Percentiles rank a stretch among this genome's conserved stretches.
phyloP scores from a whole-genome alignment of 305 asterid species.

The Fraxinus dipetala region DNA sequence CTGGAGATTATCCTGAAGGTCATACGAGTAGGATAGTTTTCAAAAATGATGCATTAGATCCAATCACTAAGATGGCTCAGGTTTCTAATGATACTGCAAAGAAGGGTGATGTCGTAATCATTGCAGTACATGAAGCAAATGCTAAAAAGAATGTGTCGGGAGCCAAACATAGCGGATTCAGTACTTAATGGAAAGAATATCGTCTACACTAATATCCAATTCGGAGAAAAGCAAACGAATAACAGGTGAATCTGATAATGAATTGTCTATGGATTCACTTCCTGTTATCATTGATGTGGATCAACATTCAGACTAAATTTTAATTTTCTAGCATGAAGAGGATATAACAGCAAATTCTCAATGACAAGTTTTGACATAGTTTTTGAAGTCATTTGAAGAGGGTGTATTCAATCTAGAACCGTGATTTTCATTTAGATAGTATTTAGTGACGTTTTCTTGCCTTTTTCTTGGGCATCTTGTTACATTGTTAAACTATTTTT shows the following conservation, averaged over 20 bases:
- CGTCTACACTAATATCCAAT: constrained; percentile 22
- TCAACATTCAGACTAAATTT: constrained; percentile 61
- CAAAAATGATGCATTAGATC: constrained; percentile 10
- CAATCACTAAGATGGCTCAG: constrained; percentile 4
- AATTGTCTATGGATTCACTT: constrained; percentile 30
- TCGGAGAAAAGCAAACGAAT: constrained; percentile 24
- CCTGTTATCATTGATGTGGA: constrained; percentile 75
- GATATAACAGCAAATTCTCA: not conserved
- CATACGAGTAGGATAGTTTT: no score
- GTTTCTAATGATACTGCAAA: constrained; percentile 11
- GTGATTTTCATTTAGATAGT: not conserved
- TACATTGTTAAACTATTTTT: not conserved
- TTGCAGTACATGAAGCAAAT: not conserved
- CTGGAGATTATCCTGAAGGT: no score
- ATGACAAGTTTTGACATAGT: constrained; percentile 12
- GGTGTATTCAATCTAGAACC: not conserved
- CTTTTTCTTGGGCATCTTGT: not conserved
- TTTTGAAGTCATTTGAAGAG: not conserved
- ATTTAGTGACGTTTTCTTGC: not conserved
- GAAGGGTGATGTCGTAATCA: no score
- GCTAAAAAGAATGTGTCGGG: constrained; percentile 14
- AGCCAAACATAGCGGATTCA: constrained; percentile 19
- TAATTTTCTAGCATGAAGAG: not conserved
- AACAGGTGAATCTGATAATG: constrained; percentile 33
- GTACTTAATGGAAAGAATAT: constrained; percentile 29